Base-by-base conservation (phyloP, 2,329 filamentous ascomycete species). In the Fusarium coicis region DNA sequence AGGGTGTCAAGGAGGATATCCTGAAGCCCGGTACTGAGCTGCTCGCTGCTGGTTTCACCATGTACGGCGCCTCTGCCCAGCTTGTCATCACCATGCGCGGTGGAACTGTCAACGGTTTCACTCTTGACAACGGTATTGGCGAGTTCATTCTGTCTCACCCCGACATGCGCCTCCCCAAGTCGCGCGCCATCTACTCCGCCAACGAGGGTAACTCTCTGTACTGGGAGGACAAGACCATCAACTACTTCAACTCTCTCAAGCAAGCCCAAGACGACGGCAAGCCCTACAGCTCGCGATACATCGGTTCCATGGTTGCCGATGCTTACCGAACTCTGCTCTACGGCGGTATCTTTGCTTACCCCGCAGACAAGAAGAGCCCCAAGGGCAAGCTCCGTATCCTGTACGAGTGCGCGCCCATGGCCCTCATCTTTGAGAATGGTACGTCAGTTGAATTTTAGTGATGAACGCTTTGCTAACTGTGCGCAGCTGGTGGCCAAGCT, bases 81-180 rank as follows among this genome's bases (percentile, higher is more conserved):
- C 89, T 99, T 50, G 96, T 99, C 79, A 93, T 99, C 81, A 99
- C 96, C 76, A 98, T 98, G 95, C 93, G 93, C 84, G 94, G 92
- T 75, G 93, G 95, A 73, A 89, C 85, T 70, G 96, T 99, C 84
- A 98, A 98, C 84, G 96, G 96, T 79, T 99, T 99, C 88, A 99
- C 96, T 32, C 91, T 99, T 79, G 96, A 99, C 86, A 97, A 93
- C 83, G 93, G 95, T 23, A 91, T 99, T 55, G 96, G 96, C 85
- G 96, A 99, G 88, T 99, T 99, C 87, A 99, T 99, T 84, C 90
- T 99, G 67, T 97, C 96, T 19, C 96, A 99, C 84, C 96, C 96
- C 30, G 84, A 97, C 85, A 99, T 99, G 96, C 87, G 87, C 74
- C 91, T 98, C 73, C 96, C 96, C 61, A 89, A 88, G 82, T 87